Evolutionary conservation across 352 stramenopile genomes (phyloP), one percentile per base, ranked within the genome.

Genomic region (Thalassiosira livingstoniorum): DNA sequence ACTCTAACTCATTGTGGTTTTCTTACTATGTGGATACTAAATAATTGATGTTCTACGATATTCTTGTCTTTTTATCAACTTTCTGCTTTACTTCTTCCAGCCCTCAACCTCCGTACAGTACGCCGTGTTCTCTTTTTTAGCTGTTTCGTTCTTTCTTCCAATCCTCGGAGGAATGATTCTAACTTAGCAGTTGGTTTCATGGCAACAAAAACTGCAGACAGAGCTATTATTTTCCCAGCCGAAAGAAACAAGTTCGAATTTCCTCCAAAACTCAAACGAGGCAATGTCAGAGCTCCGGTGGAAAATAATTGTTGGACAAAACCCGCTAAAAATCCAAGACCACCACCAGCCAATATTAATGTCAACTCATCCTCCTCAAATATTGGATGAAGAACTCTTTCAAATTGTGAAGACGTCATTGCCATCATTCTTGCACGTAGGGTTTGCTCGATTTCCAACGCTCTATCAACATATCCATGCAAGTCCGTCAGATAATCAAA

Each of bases 331-430:
- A 97, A 92, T n/a, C 97, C 97, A 3, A 98, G 90, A 27, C 93
- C 94, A n/a, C 95, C 96, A 25, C 97, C 97, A 86, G 98, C 97
- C 55, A 98, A 91, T 80, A 98, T 97, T 2, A 98, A 90, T 65
- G 98, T 98, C 90, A 96, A 95, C 85, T 98, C 97, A 73, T 98
- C 97, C 72, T 98, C 96, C 82, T 98, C 94, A 82, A 98, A 98
- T 43, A 98, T 97, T 1, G 97, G 97, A 61, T 89, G 82, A 3
- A 89, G 61, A 2, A 98, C 78, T 39, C 96, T 91, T 80, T 98
- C 97, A 82, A 98, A 98, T 85, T 97, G 93, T 62, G 91, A 87
- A 3, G 89, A 96, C 58, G 84, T 78, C 82, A 93, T 82, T 95
- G 85, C 79, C 92, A 80, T 87, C 94, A 98, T 98, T 83, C 97